Evolutionary conservation across 345 rosid species (phyloP), one percentile per base, ranked within the genome.

Genomic region (Lumnitzera littorea): DNA sequence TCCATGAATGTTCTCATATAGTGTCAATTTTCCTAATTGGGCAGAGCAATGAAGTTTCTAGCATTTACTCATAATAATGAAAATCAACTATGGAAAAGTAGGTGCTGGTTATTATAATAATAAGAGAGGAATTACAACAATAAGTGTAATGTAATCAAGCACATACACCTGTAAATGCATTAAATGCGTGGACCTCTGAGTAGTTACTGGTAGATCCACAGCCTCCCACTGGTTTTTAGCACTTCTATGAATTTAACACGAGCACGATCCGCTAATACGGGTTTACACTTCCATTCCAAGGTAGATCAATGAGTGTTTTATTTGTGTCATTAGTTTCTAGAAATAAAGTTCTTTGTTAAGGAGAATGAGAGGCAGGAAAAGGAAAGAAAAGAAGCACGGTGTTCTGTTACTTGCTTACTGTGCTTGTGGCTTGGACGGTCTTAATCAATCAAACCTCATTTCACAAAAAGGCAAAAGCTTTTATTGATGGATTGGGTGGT

Each of bases 91-190:
- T 5, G 0, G 25, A 4, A 24, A 51, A 53, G 53, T 53, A 29
- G 66, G 5, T 46, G 59, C 10, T 24, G 53, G 59, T 16, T 24
- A 52, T 23, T 6, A 43, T 13, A 13, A 41, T 12, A 24, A 11
- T 8, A 41, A 20, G 36, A 50, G 23, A 31, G 25, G 57, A 62
- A 43, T 14, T 5, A 27, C 0, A 31, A 46, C 6, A 48, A 52
- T 12, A 51, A 17, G 43, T 24, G 15, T 20, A 8, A 52, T 24
- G 15, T 20, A 8, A 52, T 24, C 65, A 8, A 53, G 51, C 11
- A 24, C 16, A 20, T 13, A 54, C 67, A 47, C 20, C 67, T 64
- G 25, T 48, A 31, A 48, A 20, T 15, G 55, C 67, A 64, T 64
- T 64, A 15, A 64, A 64, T 56, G 67, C 55, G 12, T 5, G 55